These are phyloP conservation scores for Hypoxylon sp. DNA, from an alignment of 2,329 filamentous ascomycete species.

Conservation along the genomic window DNA sequence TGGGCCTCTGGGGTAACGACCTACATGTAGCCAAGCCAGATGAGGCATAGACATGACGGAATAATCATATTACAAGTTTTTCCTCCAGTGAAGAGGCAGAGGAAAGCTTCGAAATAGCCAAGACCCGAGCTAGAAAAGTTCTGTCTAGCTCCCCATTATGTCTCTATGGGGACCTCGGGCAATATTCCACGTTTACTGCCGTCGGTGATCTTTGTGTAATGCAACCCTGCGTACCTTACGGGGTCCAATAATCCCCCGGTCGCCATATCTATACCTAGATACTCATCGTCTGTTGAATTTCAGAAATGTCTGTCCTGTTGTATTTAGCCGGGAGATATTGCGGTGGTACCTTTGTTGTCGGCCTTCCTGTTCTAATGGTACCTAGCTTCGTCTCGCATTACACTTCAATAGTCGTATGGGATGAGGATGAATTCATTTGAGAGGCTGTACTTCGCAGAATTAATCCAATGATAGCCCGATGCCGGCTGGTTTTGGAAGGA, in stretches of 20 bases:
- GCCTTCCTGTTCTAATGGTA: conserved; percentile 29
- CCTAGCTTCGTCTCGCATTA: conserved; percentile 12
- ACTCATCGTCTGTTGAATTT: conserved; percentile 2
- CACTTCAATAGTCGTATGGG: conserved; percentile 6
- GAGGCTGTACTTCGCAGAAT: conserved; percentile 20
- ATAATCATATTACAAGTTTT: conserved; percentile 41
- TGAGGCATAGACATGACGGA: conserved; percentile 38
- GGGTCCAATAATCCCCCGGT: neutral
- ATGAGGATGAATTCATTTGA: conserved; percentile 7
- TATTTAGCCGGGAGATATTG: conserved; percentile 36
- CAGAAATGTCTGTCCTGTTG: neutral
- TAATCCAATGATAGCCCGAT: conserved; percentile 37
- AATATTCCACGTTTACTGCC: conserved; percentile 36
- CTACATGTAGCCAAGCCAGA: conserved; percentile 37
- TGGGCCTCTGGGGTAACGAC: conserved; percentile 33
- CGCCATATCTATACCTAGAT: neutral
- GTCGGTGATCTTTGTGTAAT: conserved; percentile 30
- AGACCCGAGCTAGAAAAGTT: conserved; percentile 33
- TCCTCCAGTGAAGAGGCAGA: conserved; percentile 42
- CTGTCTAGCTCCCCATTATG: conserved; percentile 7
- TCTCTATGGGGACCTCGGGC: conserved; percentile 32
- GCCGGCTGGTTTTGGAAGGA: conserved; percentile 8
- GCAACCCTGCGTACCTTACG: conserved; percentile 39
- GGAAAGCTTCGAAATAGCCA: conserved; percentile 32
- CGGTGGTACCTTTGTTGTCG: conserved; percentile 17